Evolutionary conservation across 1,284 basidiomycete genomes (phyloP), one percentile per base, ranked within the genome.

Genomic region (Rhodotorula mucilaginosa): DNA sequence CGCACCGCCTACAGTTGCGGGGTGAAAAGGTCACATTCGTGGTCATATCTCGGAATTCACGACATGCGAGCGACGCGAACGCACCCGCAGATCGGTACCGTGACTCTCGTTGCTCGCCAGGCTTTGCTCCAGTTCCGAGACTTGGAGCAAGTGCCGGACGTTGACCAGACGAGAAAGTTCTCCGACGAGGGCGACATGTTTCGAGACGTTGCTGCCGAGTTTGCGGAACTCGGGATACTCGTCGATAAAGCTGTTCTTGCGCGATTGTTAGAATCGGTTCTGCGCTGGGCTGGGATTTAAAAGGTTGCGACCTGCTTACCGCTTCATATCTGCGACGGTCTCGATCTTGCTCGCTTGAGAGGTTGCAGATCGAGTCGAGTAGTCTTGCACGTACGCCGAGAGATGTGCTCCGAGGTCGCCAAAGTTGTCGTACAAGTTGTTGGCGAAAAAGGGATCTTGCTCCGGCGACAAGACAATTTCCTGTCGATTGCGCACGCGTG

Each of bases 141-240:
- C 87, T 69, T 93, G 91, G 58, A 99, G 83, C 63, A 97, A 81
- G 79, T 90, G 91, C 79, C 95, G 90, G 73, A 88, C 84, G 64
- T 90, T 91, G 29, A 99, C 93, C 54, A 97, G 81, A 70, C 93
- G 85, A 79, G 93, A 97, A 71, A 99, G 86, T 81, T 99, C 97
- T 51, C 96, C 96, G 0, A 99, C 93, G 18, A 99, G 83, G 13
- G 95, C 91, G 31, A 99, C 97, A 79, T 99, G 97, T 82, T 99
- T 99, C 82, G 91, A 93, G 47, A 99, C 97, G 81, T 99, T 99
- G 31, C 95, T 95, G 5, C 97, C 93, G 47, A 99, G 85, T 79
- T 95, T 95, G 76, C 90, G 86, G 81, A 99, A 98, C 81, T 99
- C 97, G 3, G 97, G 97, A 82, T 97, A 99, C 78, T 97, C 95